A percentile compares a stretch with the other conserved stretches of the same genome.
Conservation (phyloP, 1,284 basidiomycete species). For the Trametes polyzona region DNA sequence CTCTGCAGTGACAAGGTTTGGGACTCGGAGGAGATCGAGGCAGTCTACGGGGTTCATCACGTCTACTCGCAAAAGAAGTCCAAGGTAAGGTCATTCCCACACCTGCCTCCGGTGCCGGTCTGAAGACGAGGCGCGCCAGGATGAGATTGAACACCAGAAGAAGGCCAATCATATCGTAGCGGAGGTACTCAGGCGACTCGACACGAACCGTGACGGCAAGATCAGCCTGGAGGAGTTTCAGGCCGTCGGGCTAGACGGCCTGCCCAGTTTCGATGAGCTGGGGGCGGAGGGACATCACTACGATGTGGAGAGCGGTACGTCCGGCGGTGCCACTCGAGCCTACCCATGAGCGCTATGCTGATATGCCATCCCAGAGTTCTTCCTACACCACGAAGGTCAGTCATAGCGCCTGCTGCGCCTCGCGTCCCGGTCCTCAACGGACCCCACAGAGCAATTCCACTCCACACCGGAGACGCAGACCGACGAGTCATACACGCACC, state of each 20-base stretch:
- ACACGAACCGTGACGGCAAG: constrained; percentile 80
- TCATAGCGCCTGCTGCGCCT: background rate
- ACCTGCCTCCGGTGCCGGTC: background rate
- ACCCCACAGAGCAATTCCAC: constrained; percentile 79
- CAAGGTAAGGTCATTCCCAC: constrained; percentile 47
- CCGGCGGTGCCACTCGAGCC: background rate
- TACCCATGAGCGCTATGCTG: constrained; percentile 7
- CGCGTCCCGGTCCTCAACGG: background rate
- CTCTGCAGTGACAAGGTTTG: constrained; percentile 65
- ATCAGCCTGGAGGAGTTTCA: constrained; percentile 84
- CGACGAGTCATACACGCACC: constrained; percentile 92
- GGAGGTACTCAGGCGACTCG: constrained; percentile 76
- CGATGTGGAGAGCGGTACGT: constrained; percentile 82
- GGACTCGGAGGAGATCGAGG: constrained; percentile 85
- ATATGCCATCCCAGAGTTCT: constrained; percentile 63
- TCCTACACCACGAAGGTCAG: constrained; percentile 90
- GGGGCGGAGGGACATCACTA: constrained; percentile 95
- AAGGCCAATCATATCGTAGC: constrained; percentile 86
- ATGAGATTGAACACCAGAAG: constrained; percentile 79
- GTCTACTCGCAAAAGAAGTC: constrained; percentile 89
- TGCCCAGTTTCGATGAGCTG: constrained; percentile 88
- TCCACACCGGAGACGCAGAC: constrained; percentile 96
- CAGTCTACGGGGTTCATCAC: constrained; percentile 95
- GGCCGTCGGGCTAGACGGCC: constrained; percentile 72
- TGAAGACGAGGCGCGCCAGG: constrained; percentile 41